Evolutionary conservation across 139 green algal genomes (phyloP), one percentile per base, ranked within the genome.

Genomic region (Zygnema circumcarinatum): DNA sequence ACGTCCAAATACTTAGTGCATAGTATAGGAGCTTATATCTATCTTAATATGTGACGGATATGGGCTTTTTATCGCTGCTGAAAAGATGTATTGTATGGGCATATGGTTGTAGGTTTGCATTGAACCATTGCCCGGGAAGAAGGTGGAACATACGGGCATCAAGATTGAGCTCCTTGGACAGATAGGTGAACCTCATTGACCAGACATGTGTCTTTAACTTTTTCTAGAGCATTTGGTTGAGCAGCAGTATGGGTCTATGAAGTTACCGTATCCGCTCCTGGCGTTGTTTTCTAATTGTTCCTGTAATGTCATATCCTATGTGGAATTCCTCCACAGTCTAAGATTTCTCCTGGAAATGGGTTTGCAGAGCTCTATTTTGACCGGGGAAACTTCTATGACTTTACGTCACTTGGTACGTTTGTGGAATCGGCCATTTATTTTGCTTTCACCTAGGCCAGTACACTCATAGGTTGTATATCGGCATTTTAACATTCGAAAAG

Each of bases 111-210:
- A 89, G 81, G 87, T 91, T 41, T 52, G 62, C 31, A 91, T 91
- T 54, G 87, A 91, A 39, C 87, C 87, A 11, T 33, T 90, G 35
- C 36, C 81, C 7, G 87, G 87, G 7, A 91, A 91, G 62, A 96
- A 95, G 76, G 81, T 98, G 3, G 97, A 99, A 53, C 97, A 99
- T 88, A 87, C 91, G 41, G 97, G 97, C 67, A 96, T 99, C 74
- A 95, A 94, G 2, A 95, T 99, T 35, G 97, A 99, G 92, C 95
- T 99, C 42, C 76, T 99, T 25, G 97, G 97, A 0, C 95, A 98
- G 86, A 98, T 99, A 85, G 82, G 82, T 87, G n/a, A n/a, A n/a
- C 52, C 32, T 68, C 21, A 79, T 22, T 22, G 72, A 22, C 41
- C 72, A 22, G 21, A 33, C 72, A 36, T 20, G 72, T 22, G 20